These are phyloP conservation scores for Hemileia vastatrix DNA, from an alignment of 1,284 basidiomycete species.

Conservation along the genomic window DNA sequence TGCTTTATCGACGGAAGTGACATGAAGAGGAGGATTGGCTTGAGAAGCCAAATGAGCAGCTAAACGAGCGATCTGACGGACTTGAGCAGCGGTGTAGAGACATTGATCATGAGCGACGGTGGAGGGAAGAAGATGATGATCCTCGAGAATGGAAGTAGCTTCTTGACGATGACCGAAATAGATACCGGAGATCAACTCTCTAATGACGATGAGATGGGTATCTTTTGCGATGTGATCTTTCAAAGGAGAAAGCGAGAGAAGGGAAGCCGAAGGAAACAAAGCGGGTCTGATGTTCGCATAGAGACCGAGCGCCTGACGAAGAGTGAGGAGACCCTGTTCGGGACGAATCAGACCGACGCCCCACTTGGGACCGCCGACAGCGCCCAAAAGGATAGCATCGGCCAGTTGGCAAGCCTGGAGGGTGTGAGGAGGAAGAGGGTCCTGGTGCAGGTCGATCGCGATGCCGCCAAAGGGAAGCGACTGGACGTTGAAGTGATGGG, in stretches of 20 bases:
- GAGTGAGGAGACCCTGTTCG: conserved; percentile 82
- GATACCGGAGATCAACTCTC: conserved; percentile 61
- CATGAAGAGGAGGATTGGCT: conserved; percentile 69
- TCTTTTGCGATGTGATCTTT: conserved; percentile 75
- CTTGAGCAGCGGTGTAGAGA: conserved; percentile 82
- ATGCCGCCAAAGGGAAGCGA: conserved; percentile 78
- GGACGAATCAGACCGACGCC: conserved; percentile 82
- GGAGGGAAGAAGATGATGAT: conserved; percentile 43
- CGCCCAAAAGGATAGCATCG: conserved; percentile 85
- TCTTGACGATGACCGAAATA: conserved; percentile 95
- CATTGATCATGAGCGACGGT: conserved; percentile 57
- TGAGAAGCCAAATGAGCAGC: conserved; percentile 84
- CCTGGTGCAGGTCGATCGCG: conserved; percentile 78
- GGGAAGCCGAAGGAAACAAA: conserved; percentile 81
- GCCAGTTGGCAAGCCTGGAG: conserved; percentile 75
- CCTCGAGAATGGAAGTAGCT: conserved; percentile 52
- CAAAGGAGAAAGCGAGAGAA: conserved; percentile 84
- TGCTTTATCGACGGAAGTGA: conserved; percentile 96
- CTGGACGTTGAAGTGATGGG: conserved; percentile 46
- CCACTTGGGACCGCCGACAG: conserved; percentile 98
- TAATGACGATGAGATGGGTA: conserved; percentile 81
- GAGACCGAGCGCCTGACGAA: conserved; percentile 85
- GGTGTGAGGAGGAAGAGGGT: conserved; percentile 75
- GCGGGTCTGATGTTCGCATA: conserved; percentile 98
- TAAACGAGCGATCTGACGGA: conserved; percentile 88